Percentiles rank a stretch among this genome's conserved stretches.
These are phyloP conservation scores for Alternaria gansuensis DNA, from an alignment of 2,329 filamentous ascomycete species.

Conservation along the genomic window DNA sequence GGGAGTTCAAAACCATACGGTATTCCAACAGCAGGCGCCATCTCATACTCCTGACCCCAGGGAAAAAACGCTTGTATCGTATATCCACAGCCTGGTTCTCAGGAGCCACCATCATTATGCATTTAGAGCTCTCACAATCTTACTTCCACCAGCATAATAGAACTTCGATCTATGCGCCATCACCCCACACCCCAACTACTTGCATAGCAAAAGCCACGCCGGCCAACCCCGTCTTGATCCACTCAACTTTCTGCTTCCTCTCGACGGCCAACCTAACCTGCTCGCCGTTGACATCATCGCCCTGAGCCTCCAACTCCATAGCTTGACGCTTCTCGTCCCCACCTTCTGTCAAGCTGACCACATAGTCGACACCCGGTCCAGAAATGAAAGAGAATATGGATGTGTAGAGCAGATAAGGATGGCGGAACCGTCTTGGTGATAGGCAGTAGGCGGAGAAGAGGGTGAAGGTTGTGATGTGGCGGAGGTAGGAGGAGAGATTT, in stretches of 20 bases:
- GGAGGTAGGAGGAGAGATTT: conserved; percentile 66
- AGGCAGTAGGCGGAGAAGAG: conserved; percentile 80
- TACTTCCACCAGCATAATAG: not conserved
- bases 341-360: conserved; percentile 39
- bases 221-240: conserved; percentile 54
- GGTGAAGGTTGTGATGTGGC: conserved; percentile 72
- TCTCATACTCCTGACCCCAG: conserved; percentile 54
- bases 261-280: conserved; percentile 58
- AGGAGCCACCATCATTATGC: not conserved
- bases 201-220: conserved; percentile 59
- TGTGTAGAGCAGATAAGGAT: conserved; percentile 92
- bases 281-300: conserved; percentile 60
- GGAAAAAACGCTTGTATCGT: conserved; percentile 55
- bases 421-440: conserved; percentile 76
- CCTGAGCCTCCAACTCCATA: conserved; percentile 46
- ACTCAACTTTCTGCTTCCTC: conserved; percentile 54
- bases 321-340: conserved; percentile 35
- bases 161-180: conserved; percentile 44
- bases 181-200: conserved; percentile 61
- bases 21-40: conserved; percentile 50
- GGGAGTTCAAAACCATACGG: conserved; percentile 6
- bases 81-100: conserved; percentile 30
- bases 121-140: too few relatives aligned
- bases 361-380: conserved; percentile 53
- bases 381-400: conserved; percentile 68